phyloP scores from a whole-genome alignment of 2,329 filamentous ascomycete genomes.

The Pseudocercospora fuligena region DNA sequence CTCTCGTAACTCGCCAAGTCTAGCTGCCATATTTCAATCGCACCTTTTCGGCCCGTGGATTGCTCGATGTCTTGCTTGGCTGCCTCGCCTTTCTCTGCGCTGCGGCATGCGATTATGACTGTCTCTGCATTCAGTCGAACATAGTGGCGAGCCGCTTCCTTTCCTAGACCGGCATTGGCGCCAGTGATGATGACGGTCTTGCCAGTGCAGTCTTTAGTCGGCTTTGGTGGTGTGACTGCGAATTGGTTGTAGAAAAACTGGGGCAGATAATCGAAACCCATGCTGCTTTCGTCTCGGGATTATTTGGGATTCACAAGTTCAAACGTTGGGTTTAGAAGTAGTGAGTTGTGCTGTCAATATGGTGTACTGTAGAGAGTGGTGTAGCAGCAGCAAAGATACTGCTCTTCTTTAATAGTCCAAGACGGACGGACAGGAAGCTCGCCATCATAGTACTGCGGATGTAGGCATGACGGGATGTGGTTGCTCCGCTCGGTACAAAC shows the following conservation, averaged over 20 bases:
- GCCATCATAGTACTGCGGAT: neutral
- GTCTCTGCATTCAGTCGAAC: slow-evolving; percentile 46
- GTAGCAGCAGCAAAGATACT: neutral
- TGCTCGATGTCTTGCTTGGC: slow-evolving; percentile 49
- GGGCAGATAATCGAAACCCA: slow-evolving; percentile 24
- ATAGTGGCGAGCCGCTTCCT: slow-evolving; percentile 52
- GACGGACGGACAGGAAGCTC: neutral
- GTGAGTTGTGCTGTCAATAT: neutral
- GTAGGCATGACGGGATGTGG: neutral
- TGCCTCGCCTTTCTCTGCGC: slow-evolving; percentile 49
- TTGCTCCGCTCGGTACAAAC: neutral
- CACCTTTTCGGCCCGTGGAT: slow-evolving; percentile 37
- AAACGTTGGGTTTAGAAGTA: neutral
- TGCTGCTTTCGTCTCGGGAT: slow-evolving; percentile 1
- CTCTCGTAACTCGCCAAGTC: slow-evolving; percentile 49
- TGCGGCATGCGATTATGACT: slow-evolving; percentile 54
- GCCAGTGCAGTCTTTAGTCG: slow-evolving; percentile 29
- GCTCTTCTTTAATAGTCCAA: neutral
- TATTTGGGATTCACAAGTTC: neutral
- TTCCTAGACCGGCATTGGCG: slow-evolving; percentile 54
- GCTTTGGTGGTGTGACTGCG: slow-evolving; percentile 45
- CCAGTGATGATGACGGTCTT: slow-evolving; percentile 55
- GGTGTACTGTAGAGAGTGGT: neutral
- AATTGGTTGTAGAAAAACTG: slow-evolving; percentile 49
- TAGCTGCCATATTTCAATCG: slow-evolving; percentile 53